A percentile compares a stretch with the other conserved stretches of the same genome.
phyloP scores from a whole-genome alignment of 768 basidiomycete species.

The Russula vinacea region DNA sequence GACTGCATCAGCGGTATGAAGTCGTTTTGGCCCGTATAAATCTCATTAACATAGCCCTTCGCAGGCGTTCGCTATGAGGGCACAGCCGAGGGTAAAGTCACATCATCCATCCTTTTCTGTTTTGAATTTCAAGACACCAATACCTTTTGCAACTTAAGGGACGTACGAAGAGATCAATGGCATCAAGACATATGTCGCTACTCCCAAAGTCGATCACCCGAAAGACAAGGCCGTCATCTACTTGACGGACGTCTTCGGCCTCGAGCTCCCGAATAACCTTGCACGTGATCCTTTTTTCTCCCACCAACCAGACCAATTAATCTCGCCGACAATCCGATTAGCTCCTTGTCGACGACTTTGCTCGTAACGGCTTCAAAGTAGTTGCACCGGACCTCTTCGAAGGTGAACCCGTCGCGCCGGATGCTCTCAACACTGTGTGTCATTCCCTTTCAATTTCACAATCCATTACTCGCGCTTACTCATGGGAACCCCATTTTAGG shows the following conservation, averaged over 20 bases:
- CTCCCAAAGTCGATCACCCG: slow-evolving; percentile 40
- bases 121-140: neutral
- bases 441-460: neutral
- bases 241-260: slow-evolving; percentile 42
- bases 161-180: slow-evolving; percentile 38
- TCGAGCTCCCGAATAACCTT: slow-evolving; percentile 37
- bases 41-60: neutral
- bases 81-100: slow-evolving; percentile 36
- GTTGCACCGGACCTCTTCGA: slow-evolving; percentile 28
- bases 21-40: neutral
- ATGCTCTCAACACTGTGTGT: slow-evolving; percentile 30
- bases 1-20: slow-evolving; percentile 53
- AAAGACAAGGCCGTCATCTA: slow-evolving; percentile 44
- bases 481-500: slow-evolving; percentile 1
- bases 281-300: slow-evolving; percentile 21
- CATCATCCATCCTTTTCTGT: neutral
- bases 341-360: slow-evolving; percentile 47
- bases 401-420: slow-evolving; percentile 33
- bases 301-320: neutral
- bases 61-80: slow-evolving; percentile 41
- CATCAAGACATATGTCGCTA: slow-evolving; percentile 42
- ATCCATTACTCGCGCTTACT: slow-evolving; percentile 1
- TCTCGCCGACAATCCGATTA: slow-evolving; percentile 23
- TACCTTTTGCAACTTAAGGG: slow-evolving; percentile 31
- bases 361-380: slow-evolving; percentile 39